Base-by-base conservation (phyloP, 768 basidiomycete species). In the Gloeostereum incarnatum region DNA sequence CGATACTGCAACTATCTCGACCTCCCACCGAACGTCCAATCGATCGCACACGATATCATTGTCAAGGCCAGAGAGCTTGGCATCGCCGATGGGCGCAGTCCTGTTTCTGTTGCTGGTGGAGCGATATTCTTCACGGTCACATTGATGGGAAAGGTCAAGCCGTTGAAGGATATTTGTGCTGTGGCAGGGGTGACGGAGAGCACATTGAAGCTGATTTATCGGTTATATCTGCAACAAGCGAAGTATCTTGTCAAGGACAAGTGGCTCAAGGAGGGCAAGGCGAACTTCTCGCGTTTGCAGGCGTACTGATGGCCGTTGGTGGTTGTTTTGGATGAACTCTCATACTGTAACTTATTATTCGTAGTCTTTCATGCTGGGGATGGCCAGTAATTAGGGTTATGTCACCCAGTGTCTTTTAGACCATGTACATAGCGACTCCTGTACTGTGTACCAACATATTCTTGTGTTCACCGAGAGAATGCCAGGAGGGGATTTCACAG, bases 71-170 rank as follows among this genome's bases (percentile, higher is more conserved):
- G 89, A 37, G 72, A 84, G 45, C 73, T 84, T 47, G 88, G 89
- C 30, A 83, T 94, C 44, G 91, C 92, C 23, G 91, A 92, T 53
- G 96, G 96, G 18, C 71, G 96, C 44, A 89, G 81, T 50, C 94
- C 94, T 1, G 87, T 97, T 36, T 96, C 96, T n/a, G 92, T 99
- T 48, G 96, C 94, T n/a, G 89, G 90, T 29, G 91, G 89, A 27
- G 88, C 90, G 14, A 91, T 99, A 43, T 91, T 85, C 64, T 97
- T 98, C 61, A 87, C 88, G 21, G 87, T 86, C 52, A 71, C 81
- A 47, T 54, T 97, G 30, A 68, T 93, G 50, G 88, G 82, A 38
- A 75, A 78, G 50, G 51, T 63, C 19, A 89, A 87, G 60, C 71
- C 78, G 17, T 71, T 83, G 34, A 78, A 79, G 60, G 90, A 97